Evolutionary conservation across 2,329 filamentous ascomycete species (phyloP), one percentile per base, ranked within the genome.

Genomic region (Westerdykella aurantiaca): DNA sequence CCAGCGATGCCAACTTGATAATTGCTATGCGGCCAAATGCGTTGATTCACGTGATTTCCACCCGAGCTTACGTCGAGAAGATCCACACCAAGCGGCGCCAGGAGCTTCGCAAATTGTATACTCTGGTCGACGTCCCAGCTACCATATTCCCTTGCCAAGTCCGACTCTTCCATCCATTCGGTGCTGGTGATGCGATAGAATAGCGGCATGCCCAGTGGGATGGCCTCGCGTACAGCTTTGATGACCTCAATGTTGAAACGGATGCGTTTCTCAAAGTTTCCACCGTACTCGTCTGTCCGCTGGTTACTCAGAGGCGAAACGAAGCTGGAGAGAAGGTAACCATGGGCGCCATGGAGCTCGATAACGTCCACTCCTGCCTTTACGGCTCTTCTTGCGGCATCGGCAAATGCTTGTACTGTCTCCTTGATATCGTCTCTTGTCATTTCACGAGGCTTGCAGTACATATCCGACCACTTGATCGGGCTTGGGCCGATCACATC

Each of bases 381-480:
- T 0, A 67, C 62, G 5, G 65, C 66, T 17, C 68, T 45, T 31
- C 53, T 46, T 9, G 65, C 66, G 0, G 71, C 71, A 6, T 51
- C 51, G 1, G 50, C 60, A 39, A 63, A 69, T n/a, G 68, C 65
- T 3, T 58, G 25, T 0, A 67, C 55, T 0, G 56, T 49, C 2
- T 56, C 52, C 25, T 63, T 39, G 38, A 71, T 70, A 10, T 70
- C 61, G 16, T 59, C 50, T 0, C 54, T 47, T 0, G 56, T 60
- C 58, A 70, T 47, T 31, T 46, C 43, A 17, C 41, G 44, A 14
- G 65, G 63, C 10, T 55, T 48, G 37, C 44, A 64, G 38, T 56
- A 65, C 14, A 73, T 70, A 6, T 81, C 75, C 44, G 78, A 77
- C 64, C 78, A 94, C 0, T 83, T 61, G 56, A 79, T 77, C 2